Conservation (phyloP, 176 grass and related monocot species). For the Avena eriantha region DNA sequence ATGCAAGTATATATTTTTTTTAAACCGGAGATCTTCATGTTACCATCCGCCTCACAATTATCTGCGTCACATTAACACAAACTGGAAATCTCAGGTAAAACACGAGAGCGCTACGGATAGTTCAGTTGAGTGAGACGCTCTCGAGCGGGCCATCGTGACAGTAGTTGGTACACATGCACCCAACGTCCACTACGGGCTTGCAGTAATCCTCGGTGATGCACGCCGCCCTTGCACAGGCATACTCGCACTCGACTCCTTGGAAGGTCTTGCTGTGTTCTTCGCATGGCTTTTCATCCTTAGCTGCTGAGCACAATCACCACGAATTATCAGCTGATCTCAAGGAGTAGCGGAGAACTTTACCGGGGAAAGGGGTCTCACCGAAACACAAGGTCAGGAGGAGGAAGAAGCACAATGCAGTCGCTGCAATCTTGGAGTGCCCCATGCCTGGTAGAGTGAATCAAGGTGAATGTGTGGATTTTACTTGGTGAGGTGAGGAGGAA, state of each 20-base stretch:
- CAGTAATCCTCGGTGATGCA: not conserved
- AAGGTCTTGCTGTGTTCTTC: not conserved
- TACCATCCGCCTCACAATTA: too few species aligned
- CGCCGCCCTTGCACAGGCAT: not conserved
- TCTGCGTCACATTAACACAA: too few species aligned
- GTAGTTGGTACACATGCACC: not conserved
- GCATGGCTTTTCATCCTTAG: not conserved
- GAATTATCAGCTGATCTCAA: too few species aligned
- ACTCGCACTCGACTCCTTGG: not conserved
- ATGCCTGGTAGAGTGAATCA: not conserved
- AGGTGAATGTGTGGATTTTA: too few species aligned
- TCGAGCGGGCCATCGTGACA: not conserved
- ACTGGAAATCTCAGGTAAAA: too few species aligned
- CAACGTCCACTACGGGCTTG: not conserved
- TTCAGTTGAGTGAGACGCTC: not conserved
- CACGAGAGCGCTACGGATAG: too few species aligned
- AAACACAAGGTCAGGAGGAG: not conserved
- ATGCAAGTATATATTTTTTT: too few species aligned
- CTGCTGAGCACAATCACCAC: not conserved
- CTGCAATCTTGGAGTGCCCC: not conserved
- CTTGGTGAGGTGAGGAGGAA: too few species aligned
- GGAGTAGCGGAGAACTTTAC: too few species aligned
- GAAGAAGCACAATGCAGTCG: not conserved
- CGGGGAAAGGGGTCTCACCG: not conserved
- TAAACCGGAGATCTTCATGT: too few species aligned